These are phyloP conservation scores for Ogataea nonfermentans DNA, from an alignment of 805 yeast genomes.

Conservation along the genomic window DNA sequence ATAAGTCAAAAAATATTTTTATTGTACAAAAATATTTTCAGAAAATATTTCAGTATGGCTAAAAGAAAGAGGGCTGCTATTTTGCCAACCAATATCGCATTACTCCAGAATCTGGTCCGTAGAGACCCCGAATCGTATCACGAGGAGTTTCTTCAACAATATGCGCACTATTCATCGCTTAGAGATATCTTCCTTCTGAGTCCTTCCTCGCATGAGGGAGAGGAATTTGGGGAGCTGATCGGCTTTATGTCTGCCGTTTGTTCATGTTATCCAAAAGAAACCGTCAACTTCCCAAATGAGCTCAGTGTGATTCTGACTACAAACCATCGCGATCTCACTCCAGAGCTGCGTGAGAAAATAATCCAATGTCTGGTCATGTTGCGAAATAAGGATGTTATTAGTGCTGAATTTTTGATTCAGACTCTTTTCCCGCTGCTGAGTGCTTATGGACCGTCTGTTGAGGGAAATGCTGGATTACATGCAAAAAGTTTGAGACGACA, in stretches of 20 bases:
- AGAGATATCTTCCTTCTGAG: slow-evolving; percentile 82
- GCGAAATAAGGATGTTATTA: slow-evolving; percentile 77
- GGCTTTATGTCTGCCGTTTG: slow-evolving; percentile 94
- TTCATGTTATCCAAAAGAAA: slow-evolving; percentile 84
- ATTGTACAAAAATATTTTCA: slow-evolving; percentile 9
- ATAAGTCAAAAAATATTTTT: neutral
- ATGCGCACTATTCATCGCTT: slow-evolving; percentile 86
- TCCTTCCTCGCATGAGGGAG: slow-evolving; percentile 58
- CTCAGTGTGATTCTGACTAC: slow-evolving; percentile 62
- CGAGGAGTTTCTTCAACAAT: slow-evolving; percentile 92
- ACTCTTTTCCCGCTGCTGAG: slow-evolving; percentile 83
- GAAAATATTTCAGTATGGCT: slow-evolving; percentile 52
- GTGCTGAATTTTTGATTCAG: slow-evolving; percentile 78
- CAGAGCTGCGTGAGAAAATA: slow-evolving; percentile 88
- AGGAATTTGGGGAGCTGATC: slow-evolving; percentile 76
- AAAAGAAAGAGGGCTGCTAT: slow-evolving; percentile 89
- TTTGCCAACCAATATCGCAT: slow-evolving; percentile 86
- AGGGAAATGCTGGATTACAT: slow-evolving; percentile 51
- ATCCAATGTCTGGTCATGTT: slow-evolving; percentile 87
- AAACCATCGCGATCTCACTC: slow-evolving; percentile 77
- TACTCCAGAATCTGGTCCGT: slow-evolving; percentile 87
- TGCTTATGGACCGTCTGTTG: slow-evolving; percentile 56
- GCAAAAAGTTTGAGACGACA: slow-evolving; percentile 82
- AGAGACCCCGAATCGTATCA: slow-evolving; percentile 92
- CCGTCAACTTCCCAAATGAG: slow-evolving; percentile 81